Evolutionary conservation across 2,329 filamentous ascomycete species (phyloP), one percentile per base, ranked within the genome.

Genomic region (Phoma sp.): DNA sequence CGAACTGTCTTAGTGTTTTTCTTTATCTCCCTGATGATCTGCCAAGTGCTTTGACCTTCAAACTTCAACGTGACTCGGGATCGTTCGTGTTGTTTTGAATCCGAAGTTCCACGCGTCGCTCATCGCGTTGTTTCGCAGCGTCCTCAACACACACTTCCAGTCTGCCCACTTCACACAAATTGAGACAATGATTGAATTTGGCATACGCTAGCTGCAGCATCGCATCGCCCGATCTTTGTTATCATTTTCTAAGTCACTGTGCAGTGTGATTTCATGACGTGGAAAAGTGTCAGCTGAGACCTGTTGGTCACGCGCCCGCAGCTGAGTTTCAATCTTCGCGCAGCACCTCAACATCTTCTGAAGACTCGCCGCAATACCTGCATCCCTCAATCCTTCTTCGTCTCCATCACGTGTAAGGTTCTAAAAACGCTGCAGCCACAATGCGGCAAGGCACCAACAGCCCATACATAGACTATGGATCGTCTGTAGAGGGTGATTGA

Each of bases 121-220:
- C 38, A 42, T 55, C 42, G 47, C 36, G 52, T 51, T 44, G 52
- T 56, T 56, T 56, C 44, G 52, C 42, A 35, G 32, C 38, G 7
- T 30, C 44, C 23, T 32, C 47, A 32, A 47, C 43, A 52, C 40
- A 44, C 48, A 18, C 42, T 13, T 40, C 13, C 4, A 14, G 41
- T 47, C 44, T 7, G 13, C 32, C 41, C 25, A 22, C 13, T 4
- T 10, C 35, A 2, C 3, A 27, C 24, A 18, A 36, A 22, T 41
- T 13, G 41, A 38, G 41, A 30, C 13, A 18, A 23, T 8, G 38
- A 37, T 10, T 9, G 9, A 8, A 8, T 32, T 30, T 24, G 7
- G 13, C 7, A 23, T 14, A 18, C 18, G 13, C 24, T 18, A 4
- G 23, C 7, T 18, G 8, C 18, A 10, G 2, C 13, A 22, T 25